Conservation (phyloP, 345 rosid species). For the Alliaria petiolata region DNA sequence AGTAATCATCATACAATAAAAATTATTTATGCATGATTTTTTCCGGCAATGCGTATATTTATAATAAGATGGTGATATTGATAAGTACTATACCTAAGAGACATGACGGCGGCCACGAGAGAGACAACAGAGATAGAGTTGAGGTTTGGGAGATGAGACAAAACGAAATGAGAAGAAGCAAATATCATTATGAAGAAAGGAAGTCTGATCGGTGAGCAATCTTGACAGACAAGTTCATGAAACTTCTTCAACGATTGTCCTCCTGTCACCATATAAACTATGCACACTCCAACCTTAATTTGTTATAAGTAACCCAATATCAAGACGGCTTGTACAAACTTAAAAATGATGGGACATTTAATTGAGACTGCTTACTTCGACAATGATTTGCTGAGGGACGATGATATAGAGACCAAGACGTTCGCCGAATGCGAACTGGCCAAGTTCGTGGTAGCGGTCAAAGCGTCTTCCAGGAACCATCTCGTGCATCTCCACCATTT, state of each 20-base stretch:
- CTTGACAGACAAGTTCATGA: constrained; percentile 38
- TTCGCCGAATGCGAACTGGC: constrained; percentile 64
- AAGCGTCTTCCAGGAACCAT: constrained; percentile 64
- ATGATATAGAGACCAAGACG: constrained; percentile 66
- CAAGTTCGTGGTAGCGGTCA: constrained; percentile 71
- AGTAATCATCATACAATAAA: background rate
- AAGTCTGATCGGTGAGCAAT: constrained; percentile 38
- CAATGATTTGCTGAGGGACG: constrained; percentile 62
- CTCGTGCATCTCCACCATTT: constrained; percentile 89
- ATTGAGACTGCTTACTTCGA: constrained; percentile 33
- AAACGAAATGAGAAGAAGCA: constrained; percentile 50
- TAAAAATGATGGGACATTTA: background rate
- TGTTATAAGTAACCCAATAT: background rate
- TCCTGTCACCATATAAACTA: constrained; percentile 62
- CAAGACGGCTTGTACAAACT: background rate
- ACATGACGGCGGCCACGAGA: constrained; percentile 60
- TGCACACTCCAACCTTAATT: constrained; percentile 42
- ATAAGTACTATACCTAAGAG: constrained; percentile 39
- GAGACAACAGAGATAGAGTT: constrained; percentile 56
- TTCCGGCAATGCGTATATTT: background rate
- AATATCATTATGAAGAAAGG: constrained; percentile 61
- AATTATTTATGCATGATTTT: background rate
- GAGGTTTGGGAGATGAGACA: constrained; percentile 63
- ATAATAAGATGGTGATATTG: background rate
- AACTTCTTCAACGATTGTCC: constrained; percentile 63